Evolutionary conservation across 106 monocot genomes (phyloP).

Genomic region (Dendrobium nobile): DNA sequence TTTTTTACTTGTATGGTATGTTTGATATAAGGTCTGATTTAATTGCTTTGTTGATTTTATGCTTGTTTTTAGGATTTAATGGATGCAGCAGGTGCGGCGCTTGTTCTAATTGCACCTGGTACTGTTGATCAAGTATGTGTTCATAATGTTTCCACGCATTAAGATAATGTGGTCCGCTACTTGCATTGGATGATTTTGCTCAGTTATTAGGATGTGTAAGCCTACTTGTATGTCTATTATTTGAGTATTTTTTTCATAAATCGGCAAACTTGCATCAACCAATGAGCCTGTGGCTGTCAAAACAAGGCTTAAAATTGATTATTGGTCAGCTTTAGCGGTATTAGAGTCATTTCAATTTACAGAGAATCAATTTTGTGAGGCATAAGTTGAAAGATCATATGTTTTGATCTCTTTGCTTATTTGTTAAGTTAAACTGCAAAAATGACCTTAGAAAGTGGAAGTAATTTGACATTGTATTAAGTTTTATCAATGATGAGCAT

Average conservation of each 20-base stretch:
- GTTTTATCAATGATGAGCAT: no score
- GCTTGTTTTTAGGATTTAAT: conserved; percentile 44
- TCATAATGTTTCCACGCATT: background rate
- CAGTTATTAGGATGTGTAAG: background rate
- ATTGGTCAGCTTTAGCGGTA: no score
- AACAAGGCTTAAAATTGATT: no score
- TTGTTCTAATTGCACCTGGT: conserved; percentile 82
- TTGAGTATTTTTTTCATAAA: background rate
- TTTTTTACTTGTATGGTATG: background rate
- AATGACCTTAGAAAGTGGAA: no score
- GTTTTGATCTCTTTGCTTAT: no score
- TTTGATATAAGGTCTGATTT: background rate
- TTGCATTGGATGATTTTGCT: background rate
- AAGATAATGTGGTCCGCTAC: background rate
- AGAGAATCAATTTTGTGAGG: no score
- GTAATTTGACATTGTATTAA: no score
- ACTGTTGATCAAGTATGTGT: conserved; percentile 71
- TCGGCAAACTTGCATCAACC: no score
- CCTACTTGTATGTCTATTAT: background rate
- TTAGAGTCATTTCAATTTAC: no score
- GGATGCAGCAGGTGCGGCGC: conserved; percentile 60
- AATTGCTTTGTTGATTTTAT: background rate
- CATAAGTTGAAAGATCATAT: no score
- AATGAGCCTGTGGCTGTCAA: no score
- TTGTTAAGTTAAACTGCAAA: no score